These are phyloP conservation scores for Boletus sp. DNA, from an alignment of 768 basidiomycete genomes.

Conservation along the genomic window DNA sequence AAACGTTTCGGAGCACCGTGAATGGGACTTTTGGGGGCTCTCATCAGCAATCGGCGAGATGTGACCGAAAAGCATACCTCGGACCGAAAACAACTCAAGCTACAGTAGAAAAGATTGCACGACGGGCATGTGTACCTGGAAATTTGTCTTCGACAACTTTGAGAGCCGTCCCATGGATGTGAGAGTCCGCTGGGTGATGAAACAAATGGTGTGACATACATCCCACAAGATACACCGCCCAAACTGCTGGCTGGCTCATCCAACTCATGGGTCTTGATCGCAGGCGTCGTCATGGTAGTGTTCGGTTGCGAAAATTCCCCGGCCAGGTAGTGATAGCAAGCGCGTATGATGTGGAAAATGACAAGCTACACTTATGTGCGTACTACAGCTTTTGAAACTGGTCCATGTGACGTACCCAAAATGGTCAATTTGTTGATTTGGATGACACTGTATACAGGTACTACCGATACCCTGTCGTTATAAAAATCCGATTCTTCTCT, in stretches of 20 bases:
- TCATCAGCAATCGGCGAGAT: background rate
- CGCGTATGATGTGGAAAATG: background rate
- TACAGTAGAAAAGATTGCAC: constrained; percentile 82
- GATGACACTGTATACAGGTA: too few relatives aligned
- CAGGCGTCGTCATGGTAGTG: constrained; percentile 9
- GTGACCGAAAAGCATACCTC: constrained; percentile 41
- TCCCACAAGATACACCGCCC: constrained; percentile 35
- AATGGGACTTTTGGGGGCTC: constrained; percentile 45
- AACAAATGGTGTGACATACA: constrained; percentile 35
- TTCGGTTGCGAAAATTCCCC: background rate
- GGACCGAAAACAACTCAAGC: constrained; percentile 73
- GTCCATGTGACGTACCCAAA: background rate
- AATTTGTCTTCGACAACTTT: constrained; percentile 71
- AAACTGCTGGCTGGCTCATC: constrained; percentile 5
- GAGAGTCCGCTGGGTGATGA: constrained; percentile 1
- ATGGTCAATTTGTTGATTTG: background rate
- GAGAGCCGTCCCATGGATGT: background rate
- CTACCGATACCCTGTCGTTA: background rate
- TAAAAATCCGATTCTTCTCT: background rate
- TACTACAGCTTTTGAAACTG: background rate
- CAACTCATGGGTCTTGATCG: constrained; percentile 15
- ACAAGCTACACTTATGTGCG: too few relatives aligned
- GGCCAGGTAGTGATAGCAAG: background rate
- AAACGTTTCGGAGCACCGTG: constrained; percentile 77
- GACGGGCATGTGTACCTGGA: constrained; percentile 79